Conservation (phyloP, 257 asterid genomes). For the Nicotiana sylvestris region DNA sequence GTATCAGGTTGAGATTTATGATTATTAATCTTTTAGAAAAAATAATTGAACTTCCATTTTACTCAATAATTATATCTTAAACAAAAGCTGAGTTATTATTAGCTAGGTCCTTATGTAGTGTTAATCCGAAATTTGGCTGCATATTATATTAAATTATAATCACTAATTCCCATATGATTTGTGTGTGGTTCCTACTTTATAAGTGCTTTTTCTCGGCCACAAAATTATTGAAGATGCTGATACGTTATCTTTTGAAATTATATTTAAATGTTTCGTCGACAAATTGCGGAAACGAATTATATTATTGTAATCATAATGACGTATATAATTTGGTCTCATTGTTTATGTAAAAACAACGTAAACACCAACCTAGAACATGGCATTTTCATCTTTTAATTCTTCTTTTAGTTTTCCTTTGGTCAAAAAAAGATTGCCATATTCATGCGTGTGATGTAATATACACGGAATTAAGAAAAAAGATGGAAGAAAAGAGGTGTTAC, state of each 20-base stretch:
- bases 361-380: not conserved
- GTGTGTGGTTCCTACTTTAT: not conserved
- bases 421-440: slow-evolving; percentile 1
- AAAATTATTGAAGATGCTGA: not conserved
- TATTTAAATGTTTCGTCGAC: not conserved
- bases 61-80: not conserved
- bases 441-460: not conserved
- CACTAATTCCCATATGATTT: not conserved
- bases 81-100: not conserved
- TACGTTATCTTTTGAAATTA: not conserved
- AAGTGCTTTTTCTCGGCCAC: not conserved
- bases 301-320: not conserved
- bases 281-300: not conserved
- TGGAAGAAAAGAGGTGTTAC: not conserved
- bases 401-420: not conserved
- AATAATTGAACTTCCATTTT: not conserved
- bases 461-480: not conserved
- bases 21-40: not conserved
- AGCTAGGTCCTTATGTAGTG: not conserved
- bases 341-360: not conserved
- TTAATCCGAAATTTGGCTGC: not conserved
- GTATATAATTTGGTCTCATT: not conserved
- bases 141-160: not conserved
- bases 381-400: not conserved
- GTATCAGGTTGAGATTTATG: not conserved